These are phyloP conservation scores for Boechera stricta DNA, from an alignment of 345 rosid genomes.

Conservation along the genomic window DNA sequence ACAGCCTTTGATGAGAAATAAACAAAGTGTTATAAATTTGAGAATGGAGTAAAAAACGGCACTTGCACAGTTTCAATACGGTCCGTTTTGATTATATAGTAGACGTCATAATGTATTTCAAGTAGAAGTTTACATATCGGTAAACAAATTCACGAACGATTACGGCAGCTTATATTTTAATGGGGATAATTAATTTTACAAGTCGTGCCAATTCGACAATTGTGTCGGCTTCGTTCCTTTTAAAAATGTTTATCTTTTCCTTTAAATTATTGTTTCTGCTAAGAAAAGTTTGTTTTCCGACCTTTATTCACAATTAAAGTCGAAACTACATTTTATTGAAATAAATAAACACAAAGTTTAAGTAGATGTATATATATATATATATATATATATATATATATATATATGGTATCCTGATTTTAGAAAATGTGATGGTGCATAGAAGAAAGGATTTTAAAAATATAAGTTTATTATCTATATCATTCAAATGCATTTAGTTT, in stretches of 20 bases:
- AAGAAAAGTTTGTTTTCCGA: neutral
- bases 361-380: neutral
- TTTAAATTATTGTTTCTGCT: neutral
- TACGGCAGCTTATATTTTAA: neutral
- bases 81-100: neutral
- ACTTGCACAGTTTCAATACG: neutral
- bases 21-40: neutral
- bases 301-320: neutral
- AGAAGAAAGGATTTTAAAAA: neutral
- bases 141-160: conserved; percentile 6
- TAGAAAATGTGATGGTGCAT: neutral
- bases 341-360: neutral
- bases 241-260: conserved; percentile 18
- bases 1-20: neutral
- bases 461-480: neutral
- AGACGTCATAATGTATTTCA: neutral
- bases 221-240: conserved; percentile 31
- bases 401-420: neutral
- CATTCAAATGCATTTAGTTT: neutral
- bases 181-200: neutral
- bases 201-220: conserved; percentile 32
- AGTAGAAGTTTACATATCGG: neutral
- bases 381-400: no score
- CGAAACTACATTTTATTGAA: neutral
- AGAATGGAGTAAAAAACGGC: neutral